These are phyloP conservation scores for Globisporangium viniferum DNA, from an alignment of 352 stramenopile species.

Conservation along the genomic window DNA sequence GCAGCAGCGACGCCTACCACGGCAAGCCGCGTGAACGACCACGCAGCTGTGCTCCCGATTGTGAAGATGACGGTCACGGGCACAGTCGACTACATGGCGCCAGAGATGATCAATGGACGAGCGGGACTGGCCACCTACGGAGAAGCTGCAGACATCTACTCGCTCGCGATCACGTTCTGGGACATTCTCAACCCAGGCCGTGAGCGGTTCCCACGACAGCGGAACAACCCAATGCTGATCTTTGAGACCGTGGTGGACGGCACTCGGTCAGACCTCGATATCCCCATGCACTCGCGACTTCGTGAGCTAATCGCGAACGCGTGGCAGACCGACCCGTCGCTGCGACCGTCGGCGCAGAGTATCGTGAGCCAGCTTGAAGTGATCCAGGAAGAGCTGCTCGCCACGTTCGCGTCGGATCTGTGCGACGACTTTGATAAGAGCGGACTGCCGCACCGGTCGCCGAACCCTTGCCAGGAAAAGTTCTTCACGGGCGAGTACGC, in stretches of 20 bases:
- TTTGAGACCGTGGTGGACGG: slow-evolving; percentile 51
- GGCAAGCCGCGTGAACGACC: not conserved
- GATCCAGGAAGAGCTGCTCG: slow-evolving; percentile 62
- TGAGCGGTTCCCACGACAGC: slow-evolving; percentile 38
- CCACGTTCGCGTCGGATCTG: slow-evolving; percentile 42
- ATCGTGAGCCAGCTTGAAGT: slow-evolving; percentile 48
- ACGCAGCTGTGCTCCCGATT: not conserved
- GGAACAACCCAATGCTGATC: slow-evolving; percentile 44
- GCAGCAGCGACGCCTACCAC: not conserved
- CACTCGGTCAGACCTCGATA: slow-evolving; percentile 41
- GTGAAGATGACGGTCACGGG: slow-evolving; percentile 65
- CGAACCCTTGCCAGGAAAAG: slow-evolving; percentile 13
- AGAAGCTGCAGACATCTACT: slow-evolving; percentile 70
- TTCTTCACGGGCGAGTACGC: slow-evolving; percentile 31
- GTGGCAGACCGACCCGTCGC: slow-evolving; percentile 51
- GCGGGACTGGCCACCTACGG: slow-evolving; percentile 49
- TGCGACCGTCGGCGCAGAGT: slow-evolving; percentile 40
- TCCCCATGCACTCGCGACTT: slow-evolving; percentile 33
- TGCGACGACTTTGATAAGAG: slow-evolving; percentile 35
- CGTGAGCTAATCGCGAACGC: slow-evolving; percentile 50
- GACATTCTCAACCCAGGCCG: slow-evolving; percentile 55
- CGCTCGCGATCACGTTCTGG: slow-evolving; percentile 60
- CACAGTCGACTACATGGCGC: slow-evolving; percentile 75
- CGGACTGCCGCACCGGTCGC: not conserved
- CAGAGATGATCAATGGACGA: slow-evolving; percentile 58